Base-by-base conservation (phyloP, 768 basidiomycete species). In the Macrolepiota fuliginosa region DNA sequence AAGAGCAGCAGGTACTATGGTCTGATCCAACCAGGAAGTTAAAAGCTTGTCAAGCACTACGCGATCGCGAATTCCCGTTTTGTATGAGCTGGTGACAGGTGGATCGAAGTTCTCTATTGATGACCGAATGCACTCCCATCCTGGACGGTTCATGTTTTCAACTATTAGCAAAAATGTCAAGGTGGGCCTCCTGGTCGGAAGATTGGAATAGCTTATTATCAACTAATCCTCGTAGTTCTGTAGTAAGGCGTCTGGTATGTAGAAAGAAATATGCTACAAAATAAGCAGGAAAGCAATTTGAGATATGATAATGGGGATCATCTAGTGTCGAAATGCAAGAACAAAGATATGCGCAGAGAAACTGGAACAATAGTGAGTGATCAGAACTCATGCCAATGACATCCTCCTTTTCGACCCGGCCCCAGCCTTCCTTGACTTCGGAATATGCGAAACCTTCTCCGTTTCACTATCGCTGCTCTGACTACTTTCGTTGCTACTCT, bases 381-480 rank as follows among this genome's bases (percentile, higher is more conserved):
- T 36, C 15, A 22, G 49, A 59, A 45, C 37, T 35, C 49, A 58
- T 25, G 32, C 17, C n/a, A 58, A 15, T 22, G 60, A 49, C 24
- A 6, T 55, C 22, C 53, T 55, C 13, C 54, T 45, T 42, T 61
- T 61, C 46, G 64, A 10, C 17, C 54, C 40, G 9, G 55, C 71
- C 1, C 86, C 87, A 40, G 89, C 89, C 61, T 78, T 75, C 58
- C 84, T 78, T 11, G 76, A 76, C 63, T 72, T 77, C 32, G 89
- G 89, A 60, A 91, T 89, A 70, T 90, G 89, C n/a, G 81, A 86
- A 46, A 62, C 66, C 25, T 69, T 65, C 46, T 70, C 68, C 17
- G 58, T 36, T 35, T 66, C 67, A 42, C 65, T 72, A 42, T 74
- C 81, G 77, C 40, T 80, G 81, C 3, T 81, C 0, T 78, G 79